A percentile compares a stretch with the other conserved stretches of the same genome.
Conservation (phyloP, 108 stramenopile genomes). For the Mediolabrus comicus region DNA sequence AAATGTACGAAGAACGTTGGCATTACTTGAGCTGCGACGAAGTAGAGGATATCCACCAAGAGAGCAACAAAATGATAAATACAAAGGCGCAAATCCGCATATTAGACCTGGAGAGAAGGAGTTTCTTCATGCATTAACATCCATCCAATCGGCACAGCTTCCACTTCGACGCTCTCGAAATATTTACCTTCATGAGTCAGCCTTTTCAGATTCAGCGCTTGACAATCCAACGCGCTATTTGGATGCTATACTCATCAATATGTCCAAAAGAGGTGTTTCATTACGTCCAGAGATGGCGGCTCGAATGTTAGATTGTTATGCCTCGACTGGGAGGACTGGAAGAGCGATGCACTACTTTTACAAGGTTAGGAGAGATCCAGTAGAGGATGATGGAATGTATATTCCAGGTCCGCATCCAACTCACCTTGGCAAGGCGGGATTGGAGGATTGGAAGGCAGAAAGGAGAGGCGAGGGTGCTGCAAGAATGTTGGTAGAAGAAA, state of each 20-base stretch:
- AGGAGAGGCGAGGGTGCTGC: constrained; percentile 28
- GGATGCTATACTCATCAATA: constrained; percentile 84
- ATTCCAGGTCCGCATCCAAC: constrained; percentile 47
- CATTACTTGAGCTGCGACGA: constrained; percentile 61
- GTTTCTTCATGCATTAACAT: constrained; percentile 61
- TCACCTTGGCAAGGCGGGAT: constrained; percentile 33
- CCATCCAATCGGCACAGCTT: constrained; percentile 66
- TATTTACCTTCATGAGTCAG: constrained; percentile 57
- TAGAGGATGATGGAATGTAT: constrained; percentile 44
- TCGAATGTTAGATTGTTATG: constrained; percentile 70
- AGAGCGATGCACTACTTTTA: constrained; percentile 82
- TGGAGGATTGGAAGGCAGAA: constrained; percentile 37
- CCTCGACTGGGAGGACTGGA: constrained; percentile 67
- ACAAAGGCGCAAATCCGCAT: constrained; percentile 6
- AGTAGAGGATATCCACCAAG: constrained; percentile 54
- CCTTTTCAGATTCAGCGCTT: constrained; percentile 60
- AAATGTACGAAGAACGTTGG: constrained; percentile 70
- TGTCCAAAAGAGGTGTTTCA: constrained; percentile 70
- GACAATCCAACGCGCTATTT: constrained; percentile 88
- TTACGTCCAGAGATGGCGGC: constrained; percentile 64
- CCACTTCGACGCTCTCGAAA: constrained; percentile 65
- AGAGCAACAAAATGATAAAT: constrained; percentile 14
- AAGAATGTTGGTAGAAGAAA: constrained; percentile 5
- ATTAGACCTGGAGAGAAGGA: constrained; percentile 41
- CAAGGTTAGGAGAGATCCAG: constrained; percentile 51